Evolutionary conservation across 768 basidiomycete species (phyloP), one percentile per base, ranked within the genome.

Genomic region (Cyathus striatus): DNA sequence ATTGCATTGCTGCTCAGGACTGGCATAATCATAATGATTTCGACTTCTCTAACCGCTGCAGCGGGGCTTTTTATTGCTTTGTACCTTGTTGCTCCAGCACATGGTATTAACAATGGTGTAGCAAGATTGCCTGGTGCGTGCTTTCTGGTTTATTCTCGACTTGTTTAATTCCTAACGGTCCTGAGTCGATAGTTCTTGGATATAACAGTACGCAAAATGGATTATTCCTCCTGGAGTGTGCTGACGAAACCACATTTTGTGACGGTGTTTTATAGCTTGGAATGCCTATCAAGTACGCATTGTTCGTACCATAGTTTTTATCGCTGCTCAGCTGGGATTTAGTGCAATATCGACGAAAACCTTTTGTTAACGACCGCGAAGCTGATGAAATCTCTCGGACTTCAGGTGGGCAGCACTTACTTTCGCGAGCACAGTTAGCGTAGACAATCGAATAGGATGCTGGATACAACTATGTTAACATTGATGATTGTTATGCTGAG

Each of bases 401-500:
- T 83, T 38, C 56, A 61, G 48, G 80, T 75, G 42, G 22, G 58
- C 52, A 12, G 26, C 40, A 10, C n/a, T 41, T 6, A 18, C 20
- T 23, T 6, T 23, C 18, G 17, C 4, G 12, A 22, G 24, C 2
- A 9, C 14, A 17, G 26, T 17, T 20, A 30, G 37, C 14, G 2
- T 24, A 20, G 21, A 23, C 20, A 27, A 12, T 38, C 27, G 14
- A 37, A 2, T 38, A 82, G 79, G 76, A 68, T 39, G 76, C 65
- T 25, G 81, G 81, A 5, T 84, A 84, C 45, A 63, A 69, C 36
- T 69, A 73, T 45, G 63, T 83, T 49, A 83, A 83, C 50, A 64
- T 84, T 40, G 81, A 84, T 47, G 81, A 83, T 50, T 84, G 81
- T 49, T 84, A 76, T 43, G 70, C 81, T 0, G 75, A 79, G 59